These are phyloP conservation scores for Beauveria sp. DNA, from an alignment of 2,329 filamentous ascomycete genomes.

Conservation along the genomic window DNA sequence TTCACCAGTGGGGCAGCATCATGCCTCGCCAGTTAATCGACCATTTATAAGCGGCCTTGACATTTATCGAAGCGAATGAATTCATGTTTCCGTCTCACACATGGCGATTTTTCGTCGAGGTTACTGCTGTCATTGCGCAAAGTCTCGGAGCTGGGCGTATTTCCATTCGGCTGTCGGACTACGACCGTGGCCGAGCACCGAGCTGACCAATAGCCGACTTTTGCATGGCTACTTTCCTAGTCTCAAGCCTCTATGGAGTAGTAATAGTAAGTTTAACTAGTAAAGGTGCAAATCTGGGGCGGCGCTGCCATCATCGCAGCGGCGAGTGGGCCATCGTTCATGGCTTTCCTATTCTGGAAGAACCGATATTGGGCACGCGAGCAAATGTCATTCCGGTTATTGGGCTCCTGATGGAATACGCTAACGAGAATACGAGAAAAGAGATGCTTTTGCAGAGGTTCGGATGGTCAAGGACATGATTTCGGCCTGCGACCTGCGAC, in stretches of 20 bases:
- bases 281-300: not conserved
- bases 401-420: not conserved
- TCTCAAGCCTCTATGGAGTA: no score
- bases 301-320: not conserved
- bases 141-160: not conserved
- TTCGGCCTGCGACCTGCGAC: not conserved
- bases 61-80: not conserved
- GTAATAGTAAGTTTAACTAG: no score
- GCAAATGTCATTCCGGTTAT: not conserved
- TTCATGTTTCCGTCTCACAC: not conserved
- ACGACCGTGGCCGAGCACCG: not conserved
- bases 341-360: slow-evolving; percentile 6
- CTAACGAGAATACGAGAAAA: not conserved
- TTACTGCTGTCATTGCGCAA: not conserved
- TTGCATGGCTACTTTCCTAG: not conserved
- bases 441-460: not conserved
- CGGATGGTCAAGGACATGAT: not conserved
- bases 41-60: not conserved
- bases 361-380: not conserved
- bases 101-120: not conserved
- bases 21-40: not conserved
- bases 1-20: not conserved
- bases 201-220: slow-evolving; percentile 1
- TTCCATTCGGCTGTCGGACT: slow-evolving; percentile 3
- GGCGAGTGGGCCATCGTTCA: not conserved